Conservation (phyloP, 768 basidiomycete genomes). For the Suillus cothurnatus region DNA sequence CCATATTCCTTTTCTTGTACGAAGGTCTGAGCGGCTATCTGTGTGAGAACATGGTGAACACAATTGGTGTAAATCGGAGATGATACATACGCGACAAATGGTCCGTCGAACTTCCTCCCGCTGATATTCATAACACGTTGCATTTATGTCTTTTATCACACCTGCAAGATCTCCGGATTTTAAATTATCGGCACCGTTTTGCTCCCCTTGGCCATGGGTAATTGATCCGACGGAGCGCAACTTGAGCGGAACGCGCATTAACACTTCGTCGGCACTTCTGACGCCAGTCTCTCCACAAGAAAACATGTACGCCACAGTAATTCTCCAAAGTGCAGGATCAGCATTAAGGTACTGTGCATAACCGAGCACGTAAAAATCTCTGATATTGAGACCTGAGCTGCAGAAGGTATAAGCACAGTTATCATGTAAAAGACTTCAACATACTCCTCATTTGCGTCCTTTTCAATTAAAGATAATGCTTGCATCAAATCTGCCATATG, state of each 20-base stretch:
- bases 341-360: conserved; percentile 86
- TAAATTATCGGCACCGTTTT: conserved; percentile 32
- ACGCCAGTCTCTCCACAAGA: conserved; percentile 77
- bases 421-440: conserved; percentile 22
- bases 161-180: conserved; percentile 58
- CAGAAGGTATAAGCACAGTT: conserved; percentile 13
- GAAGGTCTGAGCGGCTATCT: conserved; percentile 77
- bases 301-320: conserved; percentile 88
- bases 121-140: conserved; percentile 70
- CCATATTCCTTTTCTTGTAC: conserved; percentile 73
- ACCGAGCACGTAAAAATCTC: conserved; percentile 77
- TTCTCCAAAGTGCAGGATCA: conserved; percentile 85
- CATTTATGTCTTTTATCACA: conserved; percentile 66
- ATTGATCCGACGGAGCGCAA: conserved; percentile 42
- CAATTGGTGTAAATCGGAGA: background rate
- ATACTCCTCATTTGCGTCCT: conserved; percentile 59
- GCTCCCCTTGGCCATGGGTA: conserved; percentile 27
- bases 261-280: conserved; percentile 69
- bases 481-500: conserved; percentile 91
- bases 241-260: conserved; percentile 71
- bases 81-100: conserved; percentile 68
- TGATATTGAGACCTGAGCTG: conserved; percentile 65
- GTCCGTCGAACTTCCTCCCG: conserved; percentile 74
- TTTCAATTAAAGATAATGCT: conserved; percentile 60
- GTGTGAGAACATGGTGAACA: conserved; percentile 9